Conservation (phyloP, 768 basidiomycete genomes). For the Baorangia bicolor region DNA sequence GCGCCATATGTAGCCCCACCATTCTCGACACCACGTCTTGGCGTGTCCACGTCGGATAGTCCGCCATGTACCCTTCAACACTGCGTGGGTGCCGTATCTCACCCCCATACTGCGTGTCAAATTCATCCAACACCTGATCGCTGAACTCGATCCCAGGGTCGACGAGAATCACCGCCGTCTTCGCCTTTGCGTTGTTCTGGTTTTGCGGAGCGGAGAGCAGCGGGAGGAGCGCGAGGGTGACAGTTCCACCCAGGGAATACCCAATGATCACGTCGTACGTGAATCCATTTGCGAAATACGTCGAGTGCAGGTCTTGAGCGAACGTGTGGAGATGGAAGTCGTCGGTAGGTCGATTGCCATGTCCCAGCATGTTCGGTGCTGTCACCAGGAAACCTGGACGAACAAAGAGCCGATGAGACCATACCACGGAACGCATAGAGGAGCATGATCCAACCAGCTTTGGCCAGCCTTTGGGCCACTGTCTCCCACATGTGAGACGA, state of each 20-base stretch:
- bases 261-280: constrained; percentile 19
- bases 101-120: not conserved
- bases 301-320: constrained; percentile 12
- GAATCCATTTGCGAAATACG: constrained; percentile 13
- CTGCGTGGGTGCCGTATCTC: constrained; percentile 1
- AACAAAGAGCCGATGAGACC: not conserved
- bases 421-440: not conserved
- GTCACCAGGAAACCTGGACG: constrained; percentile 12
- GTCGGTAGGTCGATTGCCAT: constrained; percentile 9
- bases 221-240: constrained; percentile 10
- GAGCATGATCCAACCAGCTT: constrained; percentile 1
- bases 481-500: constrained; percentile 17
- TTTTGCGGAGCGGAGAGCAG: not conserved
- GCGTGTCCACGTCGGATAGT: constrained; percentile 17
- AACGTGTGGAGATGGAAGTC: constrained; percentile 13
- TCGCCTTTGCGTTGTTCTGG: not conserved
- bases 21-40: constrained; percentile 12
- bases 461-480: constrained; percentile 7
- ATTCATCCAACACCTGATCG: not conserved
- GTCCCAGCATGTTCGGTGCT: constrained; percentile 19
- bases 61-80: constrained; percentile 4
- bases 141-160: constrained; percentile 12
- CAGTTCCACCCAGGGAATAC: constrained; percentile 14
- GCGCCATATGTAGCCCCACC: constrained; percentile 8
- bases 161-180: constrained; percentile 11